phyloP scores from a whole-genome alignment of 768 basidiomycete genomes.

The Cystofilobasidium bisporidii region DNA sequence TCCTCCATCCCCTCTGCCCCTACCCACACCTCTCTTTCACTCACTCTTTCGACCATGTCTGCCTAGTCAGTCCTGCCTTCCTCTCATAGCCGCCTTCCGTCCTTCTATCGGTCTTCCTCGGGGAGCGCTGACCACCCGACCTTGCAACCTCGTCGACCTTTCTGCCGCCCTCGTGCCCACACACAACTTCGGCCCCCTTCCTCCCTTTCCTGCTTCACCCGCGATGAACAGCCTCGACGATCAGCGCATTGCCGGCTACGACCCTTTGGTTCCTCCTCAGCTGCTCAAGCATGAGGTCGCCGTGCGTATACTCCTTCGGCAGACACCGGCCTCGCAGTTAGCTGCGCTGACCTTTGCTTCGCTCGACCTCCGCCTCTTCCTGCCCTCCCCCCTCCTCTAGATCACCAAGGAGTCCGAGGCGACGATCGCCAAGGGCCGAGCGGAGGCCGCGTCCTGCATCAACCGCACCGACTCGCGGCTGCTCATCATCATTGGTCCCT shows the following conservation, averaged over 20 bases:
- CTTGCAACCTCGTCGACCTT: not conserved
- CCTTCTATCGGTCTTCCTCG: not conserved
- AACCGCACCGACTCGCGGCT: slow-evolving; percentile 68
- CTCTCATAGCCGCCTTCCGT: not conserved
- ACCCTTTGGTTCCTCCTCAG: slow-evolving; percentile 89
- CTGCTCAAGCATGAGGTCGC: slow-evolving; percentile 78
- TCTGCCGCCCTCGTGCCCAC: too few species aligned
- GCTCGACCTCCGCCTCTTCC: not conserved
- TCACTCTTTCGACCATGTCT: not conserved
- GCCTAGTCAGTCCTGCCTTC: not conserved
- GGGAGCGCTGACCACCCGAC: not conserved
- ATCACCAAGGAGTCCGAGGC: slow-evolving; percentile 50
- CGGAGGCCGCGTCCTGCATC: slow-evolving; percentile 64
- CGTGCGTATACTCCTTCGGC: slow-evolving; percentile 37
- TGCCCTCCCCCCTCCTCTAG: not conserved
- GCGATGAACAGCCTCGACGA: slow-evolving; percentile 18
- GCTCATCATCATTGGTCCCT: slow-evolving; percentile 87
- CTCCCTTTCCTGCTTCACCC: not conserved
- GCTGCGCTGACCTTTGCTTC: not conserved
- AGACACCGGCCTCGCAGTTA: too few species aligned
- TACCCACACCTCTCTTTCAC: not conserved
- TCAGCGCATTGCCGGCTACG: slow-evolving; percentile 47
- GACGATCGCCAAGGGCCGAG: slow-evolving; percentile 72
- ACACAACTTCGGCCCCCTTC: not conserved
- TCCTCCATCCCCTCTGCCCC: not conserved